Evolutionary conservation across 495 filamentous ascomycete species (phyloP), one percentile per base, ranked within the genome.

Genomic region (Rhypophila decipiens): DNA sequence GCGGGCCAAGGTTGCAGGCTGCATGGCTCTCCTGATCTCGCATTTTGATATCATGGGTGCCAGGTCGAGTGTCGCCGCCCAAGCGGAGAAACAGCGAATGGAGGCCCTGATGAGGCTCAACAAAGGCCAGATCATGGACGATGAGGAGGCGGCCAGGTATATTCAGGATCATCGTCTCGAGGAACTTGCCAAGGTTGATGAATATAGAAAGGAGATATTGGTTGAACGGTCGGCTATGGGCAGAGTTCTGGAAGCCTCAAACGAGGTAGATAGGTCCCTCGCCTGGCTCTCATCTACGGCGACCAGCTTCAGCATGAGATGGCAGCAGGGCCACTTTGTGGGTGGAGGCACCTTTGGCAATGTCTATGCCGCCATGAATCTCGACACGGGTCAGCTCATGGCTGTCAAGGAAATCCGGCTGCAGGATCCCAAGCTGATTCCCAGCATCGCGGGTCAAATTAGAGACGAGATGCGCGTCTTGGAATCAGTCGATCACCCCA

Each of bases 41-140:
- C 93, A 98, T 61, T 97, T 98, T 55, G 93, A 98, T 69, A 96
- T 98, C 61, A 94, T 98, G 86, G 93, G 94, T 38, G 93, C 93
- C 40, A 77, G 90, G 55, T 95, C 88, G 19, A 96, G 82, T 11
- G 76, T 96, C 41, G 93, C 93, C 2, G 93, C 93, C 13, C 88
- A 96, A 62, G 83, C 88, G 9, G 93, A 97, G 69, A 63, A 61
- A 40, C 67, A 71, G 40, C 78, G 87, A 37, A 76, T 87, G 59
- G 90, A 96, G 58, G 72, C 79, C 19, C 72, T 91, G 22, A 76
- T 83, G 31, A 78, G 83, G 53, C 79, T 91, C 57, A 83, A 90
- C 54, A 77, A 87, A 44, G 85, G 84, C 29, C 76, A 83, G 42
- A 79, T 88, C 57, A 74, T 87, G 53, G 85, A 88, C 50, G 93